phyloP scores from a whole-genome alignment of 164 flowering plant genomes.

The Vitis rotundifolia region DNA sequence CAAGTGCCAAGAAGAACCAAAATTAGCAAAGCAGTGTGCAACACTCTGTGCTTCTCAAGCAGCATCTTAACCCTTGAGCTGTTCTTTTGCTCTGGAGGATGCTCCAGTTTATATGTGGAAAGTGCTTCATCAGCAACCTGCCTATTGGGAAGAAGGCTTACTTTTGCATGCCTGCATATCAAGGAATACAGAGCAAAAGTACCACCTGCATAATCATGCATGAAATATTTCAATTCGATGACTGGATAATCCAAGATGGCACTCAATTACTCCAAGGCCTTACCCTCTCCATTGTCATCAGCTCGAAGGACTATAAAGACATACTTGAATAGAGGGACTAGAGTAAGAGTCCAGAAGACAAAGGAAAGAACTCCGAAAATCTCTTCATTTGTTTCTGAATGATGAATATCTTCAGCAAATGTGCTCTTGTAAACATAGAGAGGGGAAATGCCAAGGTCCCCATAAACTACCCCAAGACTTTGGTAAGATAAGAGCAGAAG shows the following conservation, averaged over 20 bases:
- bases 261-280: constrained; percentile 4
- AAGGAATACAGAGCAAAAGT: constrained; percentile 80
- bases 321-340: constrained; percentile 72
- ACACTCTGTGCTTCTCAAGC: constrained; percentile 69
- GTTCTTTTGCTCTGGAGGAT: constrained; percentile 49
- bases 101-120: constrained; percentile 71
- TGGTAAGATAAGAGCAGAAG: constrained; percentile 72
- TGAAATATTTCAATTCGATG: not conserved
- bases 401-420: constrained; percentile 78
- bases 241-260: not conserved
- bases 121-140: constrained; percentile 81
- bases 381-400: constrained; percentile 90
- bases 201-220: constrained; percentile 54
- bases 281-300: constrained; percentile 85
- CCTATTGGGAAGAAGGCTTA: constrained; percentile 75
- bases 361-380: constrained; percentile 78
- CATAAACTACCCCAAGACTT: constrained; percentile 90
- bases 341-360: constrained; percentile 80
- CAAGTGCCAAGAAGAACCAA: constrained; percentile 88
- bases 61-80: constrained; percentile 52
- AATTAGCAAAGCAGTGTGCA: constrained; percentile 77
- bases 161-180: constrained; percentile 79
- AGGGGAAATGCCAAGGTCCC: constrained; percentile 86
- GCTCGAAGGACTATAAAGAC: constrained; percentile 80
- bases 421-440: constrained; percentile 86